phyloP scores from a whole-genome alignment of 2,329 filamentous ascomycete genomes.

The Pseudogymnoascus verrucosus region DNA sequence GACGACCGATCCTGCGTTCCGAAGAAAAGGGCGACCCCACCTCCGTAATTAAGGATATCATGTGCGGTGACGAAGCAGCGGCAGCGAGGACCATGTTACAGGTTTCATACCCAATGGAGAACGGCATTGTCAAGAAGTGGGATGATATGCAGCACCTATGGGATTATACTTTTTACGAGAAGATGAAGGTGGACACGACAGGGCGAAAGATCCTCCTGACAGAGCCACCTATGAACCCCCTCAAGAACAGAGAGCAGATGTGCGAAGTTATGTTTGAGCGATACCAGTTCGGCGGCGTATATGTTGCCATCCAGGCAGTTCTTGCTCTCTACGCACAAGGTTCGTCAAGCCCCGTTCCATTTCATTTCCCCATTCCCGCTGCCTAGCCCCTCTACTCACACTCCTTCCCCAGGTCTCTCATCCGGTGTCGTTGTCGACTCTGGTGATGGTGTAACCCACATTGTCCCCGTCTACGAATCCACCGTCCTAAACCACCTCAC shows the following conservation, averaged over 20 bases:
- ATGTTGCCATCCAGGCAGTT: constrained; percentile 96
- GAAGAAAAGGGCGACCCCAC: constrained; percentile 67
- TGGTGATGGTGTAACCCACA: constrained; percentile 95
- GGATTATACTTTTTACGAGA: constrained; percentile 98
- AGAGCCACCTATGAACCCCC: constrained; percentile 94
- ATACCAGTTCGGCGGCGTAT: constrained; percentile 92
- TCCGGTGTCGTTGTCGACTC: constrained; percentile 98
- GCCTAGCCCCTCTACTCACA: neutral
- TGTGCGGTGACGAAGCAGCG: constrained; percentile 98
- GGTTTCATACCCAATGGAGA: constrained; percentile 99
- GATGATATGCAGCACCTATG: constrained; percentile 99
- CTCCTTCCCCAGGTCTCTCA: constrained; percentile 54
- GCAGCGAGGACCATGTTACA: constrained; percentile 95
- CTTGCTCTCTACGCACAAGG: constrained; percentile 94
- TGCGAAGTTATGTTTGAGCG: constrained; percentile 98
- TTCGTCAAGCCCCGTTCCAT: constrained; percentile 30
- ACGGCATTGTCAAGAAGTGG: constrained; percentile 99
- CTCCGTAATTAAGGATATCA: constrained; percentile 90
- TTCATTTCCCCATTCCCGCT: neutral
- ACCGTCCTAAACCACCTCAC: constrained; percentile 97
- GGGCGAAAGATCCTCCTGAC: constrained; percentile 96
- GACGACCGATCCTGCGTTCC: constrained; percentile 90
- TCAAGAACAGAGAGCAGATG: constrained; percentile 97
- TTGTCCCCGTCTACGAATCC: constrained; percentile 96
- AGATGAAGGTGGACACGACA: constrained; percentile 84